Base-by-base conservation (phyloP, 768 basidiomycete species). In the Serpula lacrymans region DNA sequence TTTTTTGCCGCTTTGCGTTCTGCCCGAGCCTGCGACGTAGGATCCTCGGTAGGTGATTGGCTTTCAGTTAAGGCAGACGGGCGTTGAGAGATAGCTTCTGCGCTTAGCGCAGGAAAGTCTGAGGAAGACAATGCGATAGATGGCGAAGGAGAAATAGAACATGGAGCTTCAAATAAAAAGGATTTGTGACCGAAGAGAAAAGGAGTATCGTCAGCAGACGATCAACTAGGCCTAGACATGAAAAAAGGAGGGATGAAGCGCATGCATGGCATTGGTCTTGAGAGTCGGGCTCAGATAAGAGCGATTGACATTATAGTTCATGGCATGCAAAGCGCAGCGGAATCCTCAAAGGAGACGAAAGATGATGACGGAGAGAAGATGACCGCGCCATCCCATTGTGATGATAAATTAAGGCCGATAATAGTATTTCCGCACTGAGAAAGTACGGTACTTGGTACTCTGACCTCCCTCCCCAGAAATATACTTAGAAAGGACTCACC, bases 391-490 rank as follows among this genome's bases (percentile, higher is more conserved):
- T 51, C 47, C 49, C 32, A 48, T 49, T 39, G 38, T 45, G 45
- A 40, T 50, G 66, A 64, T 65, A 57, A 49, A 70, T 86, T 72
- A 86, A 70, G 74, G 75, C 60, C 75, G 81, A 75, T 80, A 71
- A 67, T 77, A 78, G 69, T 78, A 69, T 77, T 81, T 83, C 81
- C 83, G 84, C 80, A 84, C 85, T 88, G 83, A 71, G 69, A 84
- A 86, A 84, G 84, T 72, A 85, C 80, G 82, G 83, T 65, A 69
- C 84, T 88, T 75, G 87, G 84, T 86, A 88, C 82, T 75, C 76
- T 79, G 81, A 72, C 82, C 83, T 77, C 83, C 85, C 82, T 84
- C 84, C 83, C 83, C 82, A 77, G 60, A 65, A 64, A 63, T 59
- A 67, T 65, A 59, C 62, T 51, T 44, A 57, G 70, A 68, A 68